These are phyloP conservation scores for Penicillium ucsense DNA, from an alignment of 495 filamentous ascomycete species.

Conservation along the genomic window DNA sequence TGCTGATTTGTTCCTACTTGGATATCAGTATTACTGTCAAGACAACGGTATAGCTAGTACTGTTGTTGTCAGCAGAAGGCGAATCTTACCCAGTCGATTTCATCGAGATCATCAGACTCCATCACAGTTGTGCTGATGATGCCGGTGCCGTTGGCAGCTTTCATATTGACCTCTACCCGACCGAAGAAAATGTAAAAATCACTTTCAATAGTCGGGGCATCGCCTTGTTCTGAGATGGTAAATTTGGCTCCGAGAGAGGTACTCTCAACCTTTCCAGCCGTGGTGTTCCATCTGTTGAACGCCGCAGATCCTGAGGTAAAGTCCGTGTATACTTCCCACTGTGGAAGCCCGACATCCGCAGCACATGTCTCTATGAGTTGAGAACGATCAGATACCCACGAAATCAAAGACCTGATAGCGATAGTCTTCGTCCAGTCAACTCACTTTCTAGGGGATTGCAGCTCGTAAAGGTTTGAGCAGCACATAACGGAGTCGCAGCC, in stretches of 20 bases:
- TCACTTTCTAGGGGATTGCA: conserved; percentile 59
- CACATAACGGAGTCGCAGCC: conserved; percentile 24
- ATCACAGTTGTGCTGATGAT: conserved; percentile 75
- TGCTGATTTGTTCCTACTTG: conserved; percentile 44
- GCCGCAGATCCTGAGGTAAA: conserved; percentile 48
- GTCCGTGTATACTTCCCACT: conserved; percentile 47
- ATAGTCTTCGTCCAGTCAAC: background rate
- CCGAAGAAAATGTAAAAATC: conserved; percentile 80
- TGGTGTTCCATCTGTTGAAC: conserved; percentile 50
- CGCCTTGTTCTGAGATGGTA: conserved; percentile 57
- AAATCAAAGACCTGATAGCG: too few species aligned
- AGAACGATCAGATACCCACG: too few species aligned
- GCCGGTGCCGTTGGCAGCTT: conserved; percentile 63
- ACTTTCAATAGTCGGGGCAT: conserved; percentile 66
- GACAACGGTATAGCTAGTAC: background rate
- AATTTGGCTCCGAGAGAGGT: conserved; percentile 54
- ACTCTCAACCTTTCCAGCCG: conserved; percentile 42
- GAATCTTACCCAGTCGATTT: conserved; percentile 82
- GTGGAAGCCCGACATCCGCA: conserved; percentile 52
- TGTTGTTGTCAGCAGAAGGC: background rate
- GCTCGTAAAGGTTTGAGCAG: conserved; percentile 61
- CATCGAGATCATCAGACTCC: conserved; percentile 83
- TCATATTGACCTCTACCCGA: conserved; percentile 59
- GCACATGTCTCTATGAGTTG: conserved; percentile 40
- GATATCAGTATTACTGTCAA: conserved; percentile 5